phyloP scores from a whole-genome alignment of 2,329 filamentous ascomycete genomes.

The Phyllachora maydis region DNA sequence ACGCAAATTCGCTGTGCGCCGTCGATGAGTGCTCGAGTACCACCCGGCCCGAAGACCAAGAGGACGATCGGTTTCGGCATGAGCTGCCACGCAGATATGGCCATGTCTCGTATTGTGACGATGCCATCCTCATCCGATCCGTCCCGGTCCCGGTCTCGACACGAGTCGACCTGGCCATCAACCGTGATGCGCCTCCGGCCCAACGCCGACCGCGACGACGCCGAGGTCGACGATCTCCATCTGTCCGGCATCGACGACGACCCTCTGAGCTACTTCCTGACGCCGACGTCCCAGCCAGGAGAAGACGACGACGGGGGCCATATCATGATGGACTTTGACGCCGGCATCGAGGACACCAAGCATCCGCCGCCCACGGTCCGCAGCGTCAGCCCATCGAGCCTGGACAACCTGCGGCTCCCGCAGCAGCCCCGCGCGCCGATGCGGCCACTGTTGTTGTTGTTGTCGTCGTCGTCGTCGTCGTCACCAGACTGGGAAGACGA shows the following conservation, averaged over 20 bases:
- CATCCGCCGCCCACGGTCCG: conserved; percentile 23
- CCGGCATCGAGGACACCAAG: conserved; percentile 31
- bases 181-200: conserved; percentile 25
- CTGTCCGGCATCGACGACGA: conserved; percentile 25
- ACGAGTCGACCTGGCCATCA: conserved; percentile 29
- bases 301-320: conserved; percentile 17
- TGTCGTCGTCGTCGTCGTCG: conserved; percentile 11
- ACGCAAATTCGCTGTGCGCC: too few relatives aligned
- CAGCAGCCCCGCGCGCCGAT: conserved; percentile 23
- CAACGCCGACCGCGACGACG: conserved; percentile 18
- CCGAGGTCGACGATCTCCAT: conserved; percentile 19
- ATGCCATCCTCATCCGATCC: conserved; percentile 16
- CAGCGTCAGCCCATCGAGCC: conserved; percentile 34
- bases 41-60: too few relatives aligned
- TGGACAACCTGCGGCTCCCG: conserved; percentile 24
- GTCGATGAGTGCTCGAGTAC: too few relatives aligned
- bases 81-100: too few relatives aligned
- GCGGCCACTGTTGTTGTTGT: too few relatives aligned
- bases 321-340: conserved; percentile 30
- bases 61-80: too few relatives aligned
- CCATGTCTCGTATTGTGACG: too few relatives aligned
- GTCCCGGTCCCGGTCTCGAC: conserved; percentile 11
- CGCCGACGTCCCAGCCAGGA: conserved; percentile 19
- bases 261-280: conserved; percentile 34
- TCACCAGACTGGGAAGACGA: conserved; percentile 18